A percentile compares a stretch with the other conserved stretches of the same genome.
Evolutionary conservation across 2,329 filamentous ascomycete species (phyloP).

Genomic region (Penicillium occitanis): DNA sequence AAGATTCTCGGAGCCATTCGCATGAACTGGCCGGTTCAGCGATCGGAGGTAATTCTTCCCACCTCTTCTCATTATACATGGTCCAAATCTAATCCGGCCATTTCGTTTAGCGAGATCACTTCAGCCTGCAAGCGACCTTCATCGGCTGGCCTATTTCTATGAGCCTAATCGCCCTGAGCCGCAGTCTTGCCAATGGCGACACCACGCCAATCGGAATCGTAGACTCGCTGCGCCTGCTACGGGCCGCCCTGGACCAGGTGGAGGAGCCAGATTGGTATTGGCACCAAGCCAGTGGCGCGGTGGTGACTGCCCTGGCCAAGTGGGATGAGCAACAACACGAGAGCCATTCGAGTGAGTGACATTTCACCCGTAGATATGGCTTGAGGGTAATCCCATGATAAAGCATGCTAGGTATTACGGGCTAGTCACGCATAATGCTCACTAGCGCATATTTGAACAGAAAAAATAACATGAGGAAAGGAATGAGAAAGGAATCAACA

Average conservation of each 20-base stretch:
- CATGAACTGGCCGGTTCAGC: no score
- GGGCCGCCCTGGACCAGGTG: neutral
- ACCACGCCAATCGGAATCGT: neutral
- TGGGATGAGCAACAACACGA: neutral
- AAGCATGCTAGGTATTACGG: no score
- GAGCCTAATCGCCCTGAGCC: neutral
- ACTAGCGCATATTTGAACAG: no score
- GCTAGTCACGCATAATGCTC: no score
- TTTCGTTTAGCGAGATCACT: neutral
- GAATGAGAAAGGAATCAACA: no score
- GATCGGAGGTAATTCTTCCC: no score
- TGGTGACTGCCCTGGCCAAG: neutral
- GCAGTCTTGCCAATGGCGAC: neutral
- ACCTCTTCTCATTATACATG: no score
- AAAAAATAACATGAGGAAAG: no score
- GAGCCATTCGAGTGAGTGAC: neutral
- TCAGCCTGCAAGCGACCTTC: neutral
- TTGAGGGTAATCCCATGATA: no score
- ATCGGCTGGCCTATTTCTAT: neutral
- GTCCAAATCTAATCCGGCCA: no score
- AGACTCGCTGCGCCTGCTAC: neutral
- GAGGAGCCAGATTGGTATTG: neutral
- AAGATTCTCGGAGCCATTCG: no score
- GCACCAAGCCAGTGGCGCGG: neutral
- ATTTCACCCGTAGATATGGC: no score